Conservation (phyloP, 768 basidiomycete genomes). For the Lenzites betulinus region DNA sequence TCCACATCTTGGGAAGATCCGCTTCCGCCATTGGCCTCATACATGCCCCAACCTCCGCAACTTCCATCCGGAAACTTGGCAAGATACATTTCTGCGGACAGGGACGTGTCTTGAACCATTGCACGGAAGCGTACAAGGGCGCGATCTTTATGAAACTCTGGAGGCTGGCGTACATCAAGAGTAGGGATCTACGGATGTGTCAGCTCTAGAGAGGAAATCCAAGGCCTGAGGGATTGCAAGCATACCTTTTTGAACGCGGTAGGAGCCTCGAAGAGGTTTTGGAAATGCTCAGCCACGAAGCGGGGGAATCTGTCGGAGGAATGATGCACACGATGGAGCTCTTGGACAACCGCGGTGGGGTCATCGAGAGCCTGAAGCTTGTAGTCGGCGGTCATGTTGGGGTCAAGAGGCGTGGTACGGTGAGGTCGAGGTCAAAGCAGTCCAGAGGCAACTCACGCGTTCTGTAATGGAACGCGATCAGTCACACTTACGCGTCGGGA, state of each 20-base stretch:
- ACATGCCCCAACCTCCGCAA: constrained; percentile 79
- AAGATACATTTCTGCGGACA: constrained; percentile 73
- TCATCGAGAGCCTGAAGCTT: constrained; percentile 51
- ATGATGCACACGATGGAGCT: constrained; percentile 37
- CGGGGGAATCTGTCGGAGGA: constrained; percentile 30
- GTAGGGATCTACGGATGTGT: constrained; percentile 53
- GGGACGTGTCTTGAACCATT: constrained; percentile 83
- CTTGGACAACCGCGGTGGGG: constrained; percentile 50
- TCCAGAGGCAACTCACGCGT: not conserved
- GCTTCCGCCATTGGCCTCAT: constrained; percentile 29
- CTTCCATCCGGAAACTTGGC: constrained; percentile 42
- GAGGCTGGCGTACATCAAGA: constrained; percentile 50
- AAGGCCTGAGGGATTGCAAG: not conserved
- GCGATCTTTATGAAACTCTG: constrained; percentile 50
- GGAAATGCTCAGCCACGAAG: constrained; percentile 34
- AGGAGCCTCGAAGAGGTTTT: constrained; percentile 30
- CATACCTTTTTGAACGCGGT: constrained; percentile 31
- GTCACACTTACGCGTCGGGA: constrained; percentile 19
- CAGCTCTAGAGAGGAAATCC: not conserved
- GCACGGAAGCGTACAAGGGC: constrained; percentile 70
- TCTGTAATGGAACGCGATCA: constrained; percentile 13
- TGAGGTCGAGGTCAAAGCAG: not conserved
- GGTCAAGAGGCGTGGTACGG: not conserved
- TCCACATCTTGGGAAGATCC: constrained; percentile 35
- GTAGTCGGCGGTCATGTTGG: constrained; percentile 53